phyloP scores from a whole-genome alignment of 2,329 filamentous ascomycete genomes.

The Ciborinia camelliae region DNA sequence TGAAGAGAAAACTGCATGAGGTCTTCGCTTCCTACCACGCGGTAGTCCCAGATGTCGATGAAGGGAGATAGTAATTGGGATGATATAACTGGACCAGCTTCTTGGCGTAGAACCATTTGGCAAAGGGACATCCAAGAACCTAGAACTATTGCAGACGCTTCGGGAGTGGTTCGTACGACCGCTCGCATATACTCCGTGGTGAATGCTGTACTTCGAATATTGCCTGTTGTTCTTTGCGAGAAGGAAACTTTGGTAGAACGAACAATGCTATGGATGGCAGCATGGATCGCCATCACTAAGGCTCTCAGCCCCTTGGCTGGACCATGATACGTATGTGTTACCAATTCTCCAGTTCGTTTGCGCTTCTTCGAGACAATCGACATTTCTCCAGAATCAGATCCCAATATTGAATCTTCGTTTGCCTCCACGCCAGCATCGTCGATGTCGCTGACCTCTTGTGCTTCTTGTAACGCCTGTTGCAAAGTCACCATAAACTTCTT shows the following conservation, averaged over 20 bases:
- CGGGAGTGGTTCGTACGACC: constrained; percentile 32
- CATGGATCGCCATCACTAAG: constrained; percentile 30
- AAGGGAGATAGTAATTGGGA: constrained; percentile 33
- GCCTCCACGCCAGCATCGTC: constrained; percentile 25
- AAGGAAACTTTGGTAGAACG: constrained; percentile 22
- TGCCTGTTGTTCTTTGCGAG: neutral
- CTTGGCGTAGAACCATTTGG: constrained; percentile 19
- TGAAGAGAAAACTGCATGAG: constrained; percentile 36
- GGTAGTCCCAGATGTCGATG: constrained; percentile 35
- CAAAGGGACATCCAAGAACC: constrained; percentile 37
- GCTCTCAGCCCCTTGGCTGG: constrained; percentile 6
- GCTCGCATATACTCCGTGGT: constrained; percentile 36
- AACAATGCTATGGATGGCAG: constrained; percentile 27
- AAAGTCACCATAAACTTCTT: constrained; percentile 65
- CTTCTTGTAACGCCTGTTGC: constrained; percentile 61
- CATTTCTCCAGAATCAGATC: constrained; percentile 28
- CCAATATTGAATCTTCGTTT: constrained; percentile 11
- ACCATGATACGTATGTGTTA: constrained; percentile 17
- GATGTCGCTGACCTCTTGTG: constrained; percentile 37
- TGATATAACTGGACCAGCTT: neutral
- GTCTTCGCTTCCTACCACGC: constrained; percentile 25
- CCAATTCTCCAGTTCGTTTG: constrained; percentile 32
- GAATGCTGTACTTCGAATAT: constrained; percentile 25
- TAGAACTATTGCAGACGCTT: constrained; percentile 35
- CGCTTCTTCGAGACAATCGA: constrained; percentile 39